Conservation (phyloP, 192 early-diverging fungal species). For the Coemansia sp. region DNA sequence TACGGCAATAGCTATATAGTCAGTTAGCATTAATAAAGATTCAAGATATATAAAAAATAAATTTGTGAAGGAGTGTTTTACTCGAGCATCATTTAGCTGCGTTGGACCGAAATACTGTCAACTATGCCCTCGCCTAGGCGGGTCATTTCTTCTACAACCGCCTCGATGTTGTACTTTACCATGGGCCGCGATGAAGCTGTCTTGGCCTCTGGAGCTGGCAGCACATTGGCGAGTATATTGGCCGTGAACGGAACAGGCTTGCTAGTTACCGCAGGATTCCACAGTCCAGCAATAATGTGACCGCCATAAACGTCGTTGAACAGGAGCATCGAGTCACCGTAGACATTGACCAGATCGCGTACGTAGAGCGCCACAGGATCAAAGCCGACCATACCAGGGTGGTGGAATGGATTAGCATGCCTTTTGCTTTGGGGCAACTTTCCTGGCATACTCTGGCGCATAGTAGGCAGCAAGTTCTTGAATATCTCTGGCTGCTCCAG, state of each 20-base stretch:
- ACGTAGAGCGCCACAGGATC: slow-evolving; percentile 76
- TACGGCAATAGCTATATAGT: slow-evolving; percentile 38
- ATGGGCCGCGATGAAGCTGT: slow-evolving; percentile 4
- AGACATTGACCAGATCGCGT: slow-evolving; percentile 63
- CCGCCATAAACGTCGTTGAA: slow-evolving; percentile 55
- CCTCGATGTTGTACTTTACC: slow-evolving; percentile 22
- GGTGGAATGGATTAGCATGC: slow-evolving; percentile 56
- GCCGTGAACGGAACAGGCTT: slow-evolving; percentile 23
- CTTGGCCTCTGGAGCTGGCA: slow-evolving; percentile 6
- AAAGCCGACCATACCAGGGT: slow-evolving; percentile 69
- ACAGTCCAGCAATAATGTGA: slow-evolving; percentile 41
- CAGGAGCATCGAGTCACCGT: slow-evolving; percentile 33
- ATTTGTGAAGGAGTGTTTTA: not conserved
- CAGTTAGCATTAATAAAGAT: not conserved
- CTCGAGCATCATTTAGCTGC: not conserved
- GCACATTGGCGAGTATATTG: slow-evolving; percentile 17
- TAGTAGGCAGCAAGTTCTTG: slow-evolving; percentile 66
- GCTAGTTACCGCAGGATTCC: slow-evolving; percentile 27
- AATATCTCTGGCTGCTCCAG: slow-evolving; percentile 61
- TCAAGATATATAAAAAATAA: not conserved
- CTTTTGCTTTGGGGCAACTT: slow-evolving; percentile 7
- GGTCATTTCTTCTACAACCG: slow-evolving; percentile 37
- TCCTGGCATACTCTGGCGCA: not conserved
- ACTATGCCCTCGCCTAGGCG: slow-evolving; percentile 48
- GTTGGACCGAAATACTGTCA: slow-evolving; percentile 32